A percentile compares a stretch with the other conserved stretches of the same genome.
phyloP scores from a whole-genome alignment of 139 green algal genomes.

The Coccomyxa sp. region DNA sequence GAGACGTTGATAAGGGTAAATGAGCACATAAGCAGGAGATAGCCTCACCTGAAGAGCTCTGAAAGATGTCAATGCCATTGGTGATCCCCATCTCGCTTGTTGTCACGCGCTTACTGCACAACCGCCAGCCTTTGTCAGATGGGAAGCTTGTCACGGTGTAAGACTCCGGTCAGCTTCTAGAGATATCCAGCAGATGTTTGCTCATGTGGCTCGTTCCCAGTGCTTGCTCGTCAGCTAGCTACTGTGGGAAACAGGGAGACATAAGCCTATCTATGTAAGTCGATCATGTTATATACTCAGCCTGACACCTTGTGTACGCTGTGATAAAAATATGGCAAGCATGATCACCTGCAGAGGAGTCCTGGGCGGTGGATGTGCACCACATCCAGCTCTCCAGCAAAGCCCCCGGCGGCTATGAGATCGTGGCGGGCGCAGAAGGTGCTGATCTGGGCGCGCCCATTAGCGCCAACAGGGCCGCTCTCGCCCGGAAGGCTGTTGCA shows the following conservation, averaged over 20 bases:
- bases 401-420: constrained; percentile 77
- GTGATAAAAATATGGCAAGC: background rate
- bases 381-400: constrained; percentile 80
- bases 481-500: constrained; percentile 10
- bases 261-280: background rate
- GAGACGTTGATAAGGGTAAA: too few relatives aligned
- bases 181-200: too few relatives aligned
- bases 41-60: background rate
- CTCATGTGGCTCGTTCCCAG: too few relatives aligned
- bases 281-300: background rate
- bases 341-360: background rate
- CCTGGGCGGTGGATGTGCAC: constrained; percentile 2
- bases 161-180: too few relatives aligned
- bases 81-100: constrained; percentile 88
- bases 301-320: background rate
- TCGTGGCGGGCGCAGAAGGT: constrained; percentile 67
- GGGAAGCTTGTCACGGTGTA: background rate
- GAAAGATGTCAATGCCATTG: constrained; percentile 88
- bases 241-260: too few relatives aligned
- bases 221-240: too few relatives aligned
- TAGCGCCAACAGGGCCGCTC: too few relatives aligned
- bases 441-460: constrained; percentile 63
- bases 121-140: too few relatives aligned
- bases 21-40: too few relatives aligned
- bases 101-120: constrained; percentile 31